Conservation (phyloP, 2,329 filamentous ascomycete genomes). For the Talaromyces sp. region DNA sequence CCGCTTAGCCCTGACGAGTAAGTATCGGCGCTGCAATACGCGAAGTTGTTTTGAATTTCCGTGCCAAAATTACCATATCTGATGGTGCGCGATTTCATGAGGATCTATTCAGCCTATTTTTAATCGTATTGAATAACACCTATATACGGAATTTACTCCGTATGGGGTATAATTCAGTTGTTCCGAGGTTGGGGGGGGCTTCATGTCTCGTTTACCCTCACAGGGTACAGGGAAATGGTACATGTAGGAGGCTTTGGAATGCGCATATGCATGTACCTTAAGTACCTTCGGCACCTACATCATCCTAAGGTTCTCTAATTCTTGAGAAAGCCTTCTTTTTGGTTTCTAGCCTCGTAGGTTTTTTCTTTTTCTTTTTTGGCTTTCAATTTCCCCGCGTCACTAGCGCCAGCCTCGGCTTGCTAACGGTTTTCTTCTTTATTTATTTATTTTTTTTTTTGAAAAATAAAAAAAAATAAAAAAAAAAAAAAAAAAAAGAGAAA, state of each 20-base stretch:
- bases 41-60: too few relatives aligned
- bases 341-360: neutral
- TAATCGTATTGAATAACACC: too few relatives aligned
- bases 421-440: constrained; percentile 5
- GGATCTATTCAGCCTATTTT: too few relatives aligned
- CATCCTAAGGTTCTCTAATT: too few relatives aligned
- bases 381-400: constrained; percentile 13
- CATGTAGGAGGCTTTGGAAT: constrained; percentile 6
- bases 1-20: constrained; percentile 12
- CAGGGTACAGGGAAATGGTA: neutral
- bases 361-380: neutral
- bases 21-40: constrained; percentile 13
- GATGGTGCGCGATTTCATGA: too few relatives aligned
- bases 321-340: neutral
- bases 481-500: too few relatives aligned
- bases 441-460: too few relatives aligned
- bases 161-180: neutral
- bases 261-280: neutral
- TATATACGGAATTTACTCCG: too few relatives aligned
- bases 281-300: neutral
- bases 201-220: neutral
- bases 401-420: constrained; percentile 15
- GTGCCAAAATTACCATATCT: too few relatives aligned
- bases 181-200: neutral
- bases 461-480: too few relatives aligned